A percentile compares a stretch with the other conserved stretches of the same genome.
phyloP scores from a whole-genome alignment of 108 stramenopile species.

The Cyclotella baltica region DNA sequence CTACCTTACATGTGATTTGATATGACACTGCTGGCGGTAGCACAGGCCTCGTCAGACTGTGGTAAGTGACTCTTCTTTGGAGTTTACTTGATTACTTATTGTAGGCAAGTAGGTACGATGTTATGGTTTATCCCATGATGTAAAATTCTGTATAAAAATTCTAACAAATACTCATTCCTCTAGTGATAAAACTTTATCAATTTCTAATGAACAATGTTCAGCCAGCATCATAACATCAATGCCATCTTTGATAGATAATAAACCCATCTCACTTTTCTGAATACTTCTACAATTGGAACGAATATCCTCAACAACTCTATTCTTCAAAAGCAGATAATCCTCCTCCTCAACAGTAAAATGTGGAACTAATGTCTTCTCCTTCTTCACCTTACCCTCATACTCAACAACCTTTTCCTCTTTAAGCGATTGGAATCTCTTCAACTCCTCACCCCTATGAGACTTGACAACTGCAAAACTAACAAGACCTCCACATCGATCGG shows the following conservation, averaged over 20 bases:
- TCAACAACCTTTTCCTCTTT: conserved; percentile 57
- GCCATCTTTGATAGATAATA: conserved; percentile 75
- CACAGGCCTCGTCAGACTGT: too few relatives aligned
- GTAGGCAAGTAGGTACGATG: background rate
- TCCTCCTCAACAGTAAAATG: conserved; percentile 81
- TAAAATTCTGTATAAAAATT: too few relatives aligned
- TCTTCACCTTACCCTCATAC: conserved; percentile 41
- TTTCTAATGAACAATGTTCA: conserved; percentile 62
- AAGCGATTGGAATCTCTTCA: conserved; percentile 66
- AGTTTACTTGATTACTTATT: background rate
- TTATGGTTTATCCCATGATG: background rate
- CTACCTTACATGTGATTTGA: too few relatives aligned
- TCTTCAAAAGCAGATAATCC: conserved; percentile 81
- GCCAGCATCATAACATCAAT: conserved; percentile 80
- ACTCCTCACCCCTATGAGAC: conserved; percentile 57
- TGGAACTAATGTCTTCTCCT: conserved; percentile 69
- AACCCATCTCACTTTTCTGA: conserved; percentile 27
- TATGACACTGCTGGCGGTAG: too few relatives aligned
- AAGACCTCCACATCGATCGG: conserved; percentile 85
- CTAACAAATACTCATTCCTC: conserved; percentile 13
- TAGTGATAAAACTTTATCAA: conserved; percentile 20
- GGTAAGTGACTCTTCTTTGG: too few relatives aligned
- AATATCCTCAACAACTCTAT: conserved; percentile 54
- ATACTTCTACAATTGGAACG: conserved; percentile 18
- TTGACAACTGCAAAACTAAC: conserved; percentile 81